phyloP scores from a whole-genome alignment of 164 flowering plant genomes.

The Annona squamosa region DNA sequence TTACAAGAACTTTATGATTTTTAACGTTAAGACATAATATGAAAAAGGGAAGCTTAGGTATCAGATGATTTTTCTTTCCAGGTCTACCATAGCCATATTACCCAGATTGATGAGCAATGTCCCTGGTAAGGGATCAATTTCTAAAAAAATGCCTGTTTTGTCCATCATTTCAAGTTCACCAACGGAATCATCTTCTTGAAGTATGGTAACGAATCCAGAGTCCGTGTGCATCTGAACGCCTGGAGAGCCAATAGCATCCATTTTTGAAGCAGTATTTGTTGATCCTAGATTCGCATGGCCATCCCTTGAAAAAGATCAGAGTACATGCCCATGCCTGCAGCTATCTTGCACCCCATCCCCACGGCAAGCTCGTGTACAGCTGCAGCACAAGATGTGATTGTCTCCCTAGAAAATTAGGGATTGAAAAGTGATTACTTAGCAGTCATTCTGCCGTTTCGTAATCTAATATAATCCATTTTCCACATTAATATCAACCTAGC shows the following conservation, averaged over 20 bases:
- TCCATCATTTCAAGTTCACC: slow-evolving; percentile 73
- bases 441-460: not conserved
- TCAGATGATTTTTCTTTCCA: not conserved
- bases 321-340: slow-evolving; percentile 35
- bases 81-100: slow-evolving; percentile 47
- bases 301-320: slow-evolving; percentile 30
- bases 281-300: slow-evolving; percentile 73
- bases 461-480: no score
- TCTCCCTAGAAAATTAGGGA: slow-evolving; percentile 28
- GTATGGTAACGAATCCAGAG: slow-evolving; percentile 68
- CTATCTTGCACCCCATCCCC: slow-evolving; percentile 40
- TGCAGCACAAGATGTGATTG: slow-evolving; percentile 36
- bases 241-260: slow-evolving; percentile 40
- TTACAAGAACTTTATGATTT: no score
- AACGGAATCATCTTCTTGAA: slow-evolving; percentile 66
- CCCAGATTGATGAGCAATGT: slow-evolving; percentile 66
- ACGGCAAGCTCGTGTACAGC: slow-evolving; percentile 36
- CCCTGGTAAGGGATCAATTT: slow-evolving; percentile 54
- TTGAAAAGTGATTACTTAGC: not conserved
- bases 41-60: not conserved
- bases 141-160: slow-evolving; percentile 33
- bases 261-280: slow-evolving; percentile 67
- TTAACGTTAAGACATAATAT: not conserved
- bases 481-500: no score
- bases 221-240: slow-evolving; percentile 68